Evolutionary conservation across 2,329 filamentous ascomycete genomes (phyloP).

Genomic region (Nakataea oryzae): DNA sequence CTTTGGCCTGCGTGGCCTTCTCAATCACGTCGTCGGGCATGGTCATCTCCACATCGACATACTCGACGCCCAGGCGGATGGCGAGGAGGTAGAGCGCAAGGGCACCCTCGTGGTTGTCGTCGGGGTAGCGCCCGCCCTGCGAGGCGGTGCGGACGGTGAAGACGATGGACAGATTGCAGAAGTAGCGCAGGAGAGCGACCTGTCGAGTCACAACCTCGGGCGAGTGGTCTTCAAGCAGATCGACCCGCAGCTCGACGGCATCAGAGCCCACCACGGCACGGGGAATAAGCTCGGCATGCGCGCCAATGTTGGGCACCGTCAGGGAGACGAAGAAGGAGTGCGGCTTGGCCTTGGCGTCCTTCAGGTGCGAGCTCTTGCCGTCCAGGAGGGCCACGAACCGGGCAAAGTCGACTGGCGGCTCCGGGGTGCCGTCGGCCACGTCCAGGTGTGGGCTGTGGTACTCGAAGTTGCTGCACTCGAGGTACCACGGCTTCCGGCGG

Average conservation of each 20-base stretch:
- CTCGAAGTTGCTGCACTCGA: conserved; percentile 86
- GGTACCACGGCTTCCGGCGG: conserved; percentile 79
- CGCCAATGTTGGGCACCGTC: conserved; percentile 65
- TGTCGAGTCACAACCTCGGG: conserved; percentile 74
- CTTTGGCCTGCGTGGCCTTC: conserved; percentile 35
- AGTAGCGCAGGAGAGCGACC: conserved; percentile 64
- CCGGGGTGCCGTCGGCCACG: conserved; percentile 19
- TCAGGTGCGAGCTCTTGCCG: conserved; percentile 35
- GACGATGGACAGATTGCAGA: conserved; percentile 62
- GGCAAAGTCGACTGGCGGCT: conserved; percentile 55
- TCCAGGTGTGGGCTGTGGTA: conserved; percentile 70
- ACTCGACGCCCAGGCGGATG: conserved; percentile 78
- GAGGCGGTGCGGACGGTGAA: conserved; percentile 81
- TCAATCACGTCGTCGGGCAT: conserved; percentile 69
- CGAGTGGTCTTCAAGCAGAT: conserved; percentile 69
- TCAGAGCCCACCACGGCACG: conserved; percentile 75
- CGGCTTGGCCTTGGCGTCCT: conserved; percentile 49
- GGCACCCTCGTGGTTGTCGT: conserved; percentile 60
- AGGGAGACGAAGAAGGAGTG: conserved; percentile 90
- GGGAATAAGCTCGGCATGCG: conserved; percentile 54
- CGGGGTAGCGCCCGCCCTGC: conserved; percentile 83
- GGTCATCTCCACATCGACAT: conserved; percentile 85
- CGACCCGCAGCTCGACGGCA: conserved; percentile 88
- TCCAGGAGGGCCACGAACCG: conserved; percentile 60
- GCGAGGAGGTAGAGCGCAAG: conserved; percentile 68